phyloP scores from a whole-genome alignment of 805 yeast genomes.

The Teunomyces kruisii region DNA sequence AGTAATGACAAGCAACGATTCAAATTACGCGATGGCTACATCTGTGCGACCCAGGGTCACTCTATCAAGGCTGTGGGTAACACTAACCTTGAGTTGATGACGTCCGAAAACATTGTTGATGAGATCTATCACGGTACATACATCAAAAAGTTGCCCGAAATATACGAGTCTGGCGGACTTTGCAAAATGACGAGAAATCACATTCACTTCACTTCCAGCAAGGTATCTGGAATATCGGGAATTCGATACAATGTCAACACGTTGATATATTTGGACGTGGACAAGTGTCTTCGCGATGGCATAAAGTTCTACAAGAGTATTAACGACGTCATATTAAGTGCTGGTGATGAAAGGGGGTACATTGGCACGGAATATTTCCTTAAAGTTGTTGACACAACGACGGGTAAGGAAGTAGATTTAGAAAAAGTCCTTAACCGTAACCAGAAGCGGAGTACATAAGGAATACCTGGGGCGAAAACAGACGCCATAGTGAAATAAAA shows the following conservation, averaged over 20 bases:
- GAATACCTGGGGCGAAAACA: no score
- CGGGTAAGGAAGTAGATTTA: slow-evolving; percentile 1
- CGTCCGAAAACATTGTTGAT: slow-evolving; percentile 46
- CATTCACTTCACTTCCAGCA: slow-evolving; percentile 72
- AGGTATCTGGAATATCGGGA: slow-evolving; percentile 62
- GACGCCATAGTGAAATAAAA: not conserved
- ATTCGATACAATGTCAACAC: slow-evolving; percentile 60
- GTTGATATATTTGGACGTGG: slow-evolving; percentile 61
- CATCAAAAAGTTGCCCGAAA: slow-evolving; percentile 43
- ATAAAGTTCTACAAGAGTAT: slow-evolving; percentile 58
- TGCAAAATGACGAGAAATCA: slow-evolving; percentile 76
- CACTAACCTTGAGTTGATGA: slow-evolving; percentile 37
- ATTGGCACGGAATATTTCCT: slow-evolving; percentile 46
- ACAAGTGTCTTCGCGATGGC: slow-evolving; percentile 41
- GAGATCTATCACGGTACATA: slow-evolving; percentile 82
- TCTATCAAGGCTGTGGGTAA: slow-evolving; percentile 52
- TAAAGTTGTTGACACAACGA: slow-evolving; percentile 18
- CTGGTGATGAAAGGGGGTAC: slow-evolving; percentile 58
- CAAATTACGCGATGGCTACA: slow-evolving; percentile 38
- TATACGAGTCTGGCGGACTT: slow-evolving; percentile 56
- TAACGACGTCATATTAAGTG: slow-evolving; percentile 73
- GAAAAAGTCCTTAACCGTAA: not conserved
- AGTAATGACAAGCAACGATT: slow-evolving; percentile 73
- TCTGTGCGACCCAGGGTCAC: slow-evolving; percentile 97
- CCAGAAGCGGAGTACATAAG: no score